Evolutionary conservation across 1,139 yeast genomes (phyloP).

Genomic region (Williopsis jadinii): DNA sequence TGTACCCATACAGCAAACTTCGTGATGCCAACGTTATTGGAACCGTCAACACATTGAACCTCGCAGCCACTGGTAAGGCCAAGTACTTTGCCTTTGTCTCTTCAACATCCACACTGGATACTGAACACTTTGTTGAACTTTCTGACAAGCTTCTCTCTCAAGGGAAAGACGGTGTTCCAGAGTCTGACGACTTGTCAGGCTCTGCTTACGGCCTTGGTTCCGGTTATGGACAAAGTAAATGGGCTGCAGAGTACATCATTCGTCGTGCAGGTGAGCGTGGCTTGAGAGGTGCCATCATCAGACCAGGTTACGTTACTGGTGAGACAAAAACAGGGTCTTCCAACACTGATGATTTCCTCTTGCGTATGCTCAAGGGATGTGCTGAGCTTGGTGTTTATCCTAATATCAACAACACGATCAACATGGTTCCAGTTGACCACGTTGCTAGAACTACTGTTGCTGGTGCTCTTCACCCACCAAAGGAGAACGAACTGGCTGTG

Average conservation of each 20-base stretch:
- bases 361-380: conserved; percentile 92
- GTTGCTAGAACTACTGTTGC: conserved; percentile 91
- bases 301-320: conserved; percentile 97
- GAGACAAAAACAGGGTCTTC: conserved; percentile 77
- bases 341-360: conserved; percentile 91
- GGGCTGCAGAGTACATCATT: conserved; percentile 91
- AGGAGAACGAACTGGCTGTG: conserved; percentile 46
- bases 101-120: conserved; percentile 88
- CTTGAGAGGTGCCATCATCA: conserved; percentile 76
- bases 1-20: conserved; percentile 83
- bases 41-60: conserved; percentile 74
- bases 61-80: conserved; percentile 74
- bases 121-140: conserved; percentile 67
- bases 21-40: conserved; percentile 92
- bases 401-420: conserved; percentile 77
- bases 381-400: conserved; percentile 83
- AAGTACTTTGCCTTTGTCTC: conserved; percentile 89
- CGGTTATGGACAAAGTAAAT: conserved; percentile 96
- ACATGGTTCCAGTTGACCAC: conserved; percentile 97
- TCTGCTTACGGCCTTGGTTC: conserved; percentile 76
- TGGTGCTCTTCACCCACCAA: conserved; percentile 72
- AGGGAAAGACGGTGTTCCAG: conserved; percentile 71
- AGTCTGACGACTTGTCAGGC: conserved; percentile 75
- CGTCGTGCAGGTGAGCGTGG: conserved; percentile 87
- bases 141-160: conserved; percentile 62